These are phyloP conservation scores for Agroathelia rolfsii DNA, from an alignment of 1,284 basidiomycete genomes.

Conservation along the genomic window DNA sequence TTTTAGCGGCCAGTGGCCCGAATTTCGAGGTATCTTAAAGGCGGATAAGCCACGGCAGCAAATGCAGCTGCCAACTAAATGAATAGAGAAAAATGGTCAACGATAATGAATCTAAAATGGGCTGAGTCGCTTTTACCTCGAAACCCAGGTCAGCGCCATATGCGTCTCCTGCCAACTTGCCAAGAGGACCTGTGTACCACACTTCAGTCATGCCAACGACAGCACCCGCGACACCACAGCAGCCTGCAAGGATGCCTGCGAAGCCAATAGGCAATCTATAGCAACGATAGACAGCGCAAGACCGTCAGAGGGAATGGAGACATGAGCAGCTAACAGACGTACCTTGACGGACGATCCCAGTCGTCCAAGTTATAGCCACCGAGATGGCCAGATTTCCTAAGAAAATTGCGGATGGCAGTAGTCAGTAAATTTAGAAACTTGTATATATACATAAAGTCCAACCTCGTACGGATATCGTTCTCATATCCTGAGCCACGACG, in stretches of 20 bases:
- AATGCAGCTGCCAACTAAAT: conserved; percentile 33
- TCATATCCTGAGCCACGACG: too few relatives aligned
- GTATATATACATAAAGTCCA: too few relatives aligned
- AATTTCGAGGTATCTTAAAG: conserved; percentile 36
- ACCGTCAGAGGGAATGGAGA: not conserved
- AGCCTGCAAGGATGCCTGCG: conserved; percentile 41
- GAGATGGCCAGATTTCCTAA: conserved; percentile 27
- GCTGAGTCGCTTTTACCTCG: conserved; percentile 27
- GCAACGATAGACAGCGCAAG: not conserved
- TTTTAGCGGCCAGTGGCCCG: conserved; percentile 27
- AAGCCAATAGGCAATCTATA: conserved; percentile 41
- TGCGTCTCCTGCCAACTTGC: conserved; percentile 27
- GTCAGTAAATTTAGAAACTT: too few relatives aligned
- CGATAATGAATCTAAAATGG: conserved; percentile 1
- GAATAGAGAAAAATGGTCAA: conserved; percentile 1
- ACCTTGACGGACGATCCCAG: conserved; percentile 39
- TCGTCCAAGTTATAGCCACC: conserved; percentile 47
- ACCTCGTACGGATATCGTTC: too few relatives aligned
- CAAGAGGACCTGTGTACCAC: conserved; percentile 47
- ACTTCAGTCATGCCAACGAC: conserved; percentile 40
- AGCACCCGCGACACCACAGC: conserved; percentile 36
- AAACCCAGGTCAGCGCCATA: conserved; percentile 50
- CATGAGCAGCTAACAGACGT: conserved; percentile 11
- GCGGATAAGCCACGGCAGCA: conserved; percentile 30
- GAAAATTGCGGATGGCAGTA: too few relatives aligned